phyloP scores from a whole-genome alignment of 257 asterid species.

The Nicotiana benthamiana region DNA sequence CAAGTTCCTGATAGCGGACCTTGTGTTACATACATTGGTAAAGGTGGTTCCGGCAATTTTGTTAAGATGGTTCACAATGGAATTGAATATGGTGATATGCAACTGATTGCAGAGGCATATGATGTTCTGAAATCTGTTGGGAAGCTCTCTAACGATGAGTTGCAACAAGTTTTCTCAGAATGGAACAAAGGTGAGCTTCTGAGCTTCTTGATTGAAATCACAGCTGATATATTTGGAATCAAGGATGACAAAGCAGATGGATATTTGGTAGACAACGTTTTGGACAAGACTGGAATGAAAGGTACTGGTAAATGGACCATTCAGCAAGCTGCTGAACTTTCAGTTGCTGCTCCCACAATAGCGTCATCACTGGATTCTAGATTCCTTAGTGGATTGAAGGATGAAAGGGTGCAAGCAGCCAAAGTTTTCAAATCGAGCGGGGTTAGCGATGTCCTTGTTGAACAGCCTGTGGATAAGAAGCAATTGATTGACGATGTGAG shows the following conservation, averaged over 20 bases:
- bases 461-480: constrained; percentile 60
- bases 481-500: constrained; percentile 74
- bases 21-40: constrained; percentile 84
- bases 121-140: constrained; percentile 91
- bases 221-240: constrained; percentile 84
- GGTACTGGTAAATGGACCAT: constrained; percentile 98
- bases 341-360: constrained; percentile 91
- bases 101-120: constrained; percentile 86
- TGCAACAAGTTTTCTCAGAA: constrained; percentile 56
- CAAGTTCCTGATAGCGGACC: constrained; percentile 97
- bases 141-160: constrained; percentile 74
- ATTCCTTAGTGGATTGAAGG: constrained; percentile 91
- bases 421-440: constrained; percentile 73
- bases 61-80: constrained; percentile 97
- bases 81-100: constrained; percentile 97
- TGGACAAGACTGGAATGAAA: constrained; percentile 97
- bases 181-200: constrained; percentile 97
- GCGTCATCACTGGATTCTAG: constrained; percentile 92
- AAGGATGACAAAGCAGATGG: constrained; percentile 93
- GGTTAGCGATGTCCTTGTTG: constrained; percentile 43
- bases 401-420: constrained; percentile 74
- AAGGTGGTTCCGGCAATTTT: constrained; percentile 90
- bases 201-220: constrained; percentile 93
- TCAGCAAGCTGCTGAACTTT: constrained; percentile 94
- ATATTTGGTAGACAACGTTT: constrained; percentile 76